phyloP scores from a whole-genome alignment of 75 land plant genomes.

The Selaginella tamariscina region DNA sequence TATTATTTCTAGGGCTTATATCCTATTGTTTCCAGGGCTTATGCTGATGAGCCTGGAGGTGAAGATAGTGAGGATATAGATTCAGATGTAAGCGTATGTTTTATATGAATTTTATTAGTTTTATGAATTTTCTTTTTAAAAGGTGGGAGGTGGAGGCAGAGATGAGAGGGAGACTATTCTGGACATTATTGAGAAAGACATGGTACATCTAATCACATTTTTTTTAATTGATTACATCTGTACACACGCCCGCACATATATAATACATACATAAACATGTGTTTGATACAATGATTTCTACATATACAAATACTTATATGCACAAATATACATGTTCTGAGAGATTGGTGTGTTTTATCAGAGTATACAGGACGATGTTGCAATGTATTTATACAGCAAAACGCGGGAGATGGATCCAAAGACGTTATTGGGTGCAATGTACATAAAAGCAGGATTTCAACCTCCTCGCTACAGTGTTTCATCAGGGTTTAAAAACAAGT shows the following conservation, averaged over 20 bases:
- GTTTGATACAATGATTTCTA: no score
- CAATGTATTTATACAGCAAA: background rate
- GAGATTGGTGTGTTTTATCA: background rate
- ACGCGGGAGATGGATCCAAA: background rate
- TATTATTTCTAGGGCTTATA: no score
- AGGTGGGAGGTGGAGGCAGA: background rate
- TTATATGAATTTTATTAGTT: no score
- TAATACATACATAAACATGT: no score
- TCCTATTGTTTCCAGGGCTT: no score
- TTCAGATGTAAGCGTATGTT: no score
- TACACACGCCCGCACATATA: no score
- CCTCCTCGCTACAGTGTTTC: background rate
- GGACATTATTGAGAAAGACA: background rate
- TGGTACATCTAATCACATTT: background rate
- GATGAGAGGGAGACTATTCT: background rate
- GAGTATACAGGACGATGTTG: background rate
- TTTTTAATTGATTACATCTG: no score
- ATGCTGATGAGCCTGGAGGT: background rate
- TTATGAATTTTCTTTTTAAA: no score
- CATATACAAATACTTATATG: no score
- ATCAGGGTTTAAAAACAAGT: background rate
- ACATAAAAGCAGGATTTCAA: background rate
- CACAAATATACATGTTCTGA: no score
- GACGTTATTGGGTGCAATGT: background rate
- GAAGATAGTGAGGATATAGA: background rate